Evolutionary conservation across 2,329 filamentous ascomycete genomes (phyloP).

Genomic region (Zymoseptoria crescenta): DNA sequence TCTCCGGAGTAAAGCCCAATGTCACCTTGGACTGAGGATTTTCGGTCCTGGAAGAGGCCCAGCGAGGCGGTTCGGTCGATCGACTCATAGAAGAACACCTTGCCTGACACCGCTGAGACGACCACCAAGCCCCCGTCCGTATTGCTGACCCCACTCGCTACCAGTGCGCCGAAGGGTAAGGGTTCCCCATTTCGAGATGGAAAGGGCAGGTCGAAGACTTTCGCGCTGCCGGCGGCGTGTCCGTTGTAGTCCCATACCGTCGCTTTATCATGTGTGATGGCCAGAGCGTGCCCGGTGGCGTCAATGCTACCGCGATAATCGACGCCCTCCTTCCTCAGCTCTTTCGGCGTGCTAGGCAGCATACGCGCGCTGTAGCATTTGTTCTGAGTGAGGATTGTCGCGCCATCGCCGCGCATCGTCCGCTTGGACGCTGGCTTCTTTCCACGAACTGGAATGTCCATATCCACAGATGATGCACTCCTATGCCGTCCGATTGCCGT

Average conservation of each 20-base stretch:
- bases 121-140: conserved; percentile 80
- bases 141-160: conserved; percentile 69
- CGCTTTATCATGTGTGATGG: conserved; percentile 72
- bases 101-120: conserved; percentile 74
- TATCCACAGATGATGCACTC: not conserved
- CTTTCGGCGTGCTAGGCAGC: conserved; percentile 72
- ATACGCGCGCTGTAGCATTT: conserved; percentile 79
- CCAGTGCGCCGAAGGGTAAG: conserved; percentile 73
- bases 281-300: conserved; percentile 49
- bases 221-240: conserved; percentile 59
- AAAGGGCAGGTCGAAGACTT: conserved; percentile 71
- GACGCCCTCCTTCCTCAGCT: conserved; percentile 54
- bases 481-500: not conserved
- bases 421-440: conserved; percentile 17
- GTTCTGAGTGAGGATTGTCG: conserved; percentile 58
- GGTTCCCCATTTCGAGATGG: conserved; percentile 60
- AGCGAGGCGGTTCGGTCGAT: conserved; percentile 81
- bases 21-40: conserved; percentile 67
- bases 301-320: conserved; percentile 42
- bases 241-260: conserved; percentile 81
- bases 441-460: not conserved
- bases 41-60: conserved; percentile 73
- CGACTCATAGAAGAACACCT: conserved; percentile 90
- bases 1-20: conserved; percentile 72
- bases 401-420: conserved; percentile 24